Evolutionary conservation across 164 flowering plant genomes (phyloP), one percentile per base, ranked within the genome.

Genomic region (Dillenia suffruticosa): DNA sequence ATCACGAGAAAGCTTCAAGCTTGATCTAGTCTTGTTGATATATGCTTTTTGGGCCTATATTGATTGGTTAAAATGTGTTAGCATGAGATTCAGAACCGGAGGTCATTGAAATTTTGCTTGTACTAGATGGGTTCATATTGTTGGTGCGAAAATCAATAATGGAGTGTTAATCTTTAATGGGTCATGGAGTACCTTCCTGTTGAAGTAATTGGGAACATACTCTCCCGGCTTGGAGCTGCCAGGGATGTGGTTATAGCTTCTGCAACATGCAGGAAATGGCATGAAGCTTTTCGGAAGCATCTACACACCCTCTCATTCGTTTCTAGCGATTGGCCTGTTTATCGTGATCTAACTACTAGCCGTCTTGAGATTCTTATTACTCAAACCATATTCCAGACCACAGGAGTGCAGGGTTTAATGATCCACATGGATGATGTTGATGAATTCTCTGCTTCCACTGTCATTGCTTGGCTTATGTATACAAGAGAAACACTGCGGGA

Each of bases 401-500:
- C 73, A 1, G 96, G 87, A 9, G 67, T 93, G 52, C 92, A 84
- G 65, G 68, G 76, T 47, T 69, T 88, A 15, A 67, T 85, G 3
- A 86, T 84, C 55, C 68, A 76, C 16, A 87, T 90, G 94, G 94
- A 87, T 52, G 87, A 88, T 62, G 89, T 85, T 57, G 84, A 87
- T 72, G 88, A 90, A 73, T 84, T 93, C 76, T 87, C 91, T 0
- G 96, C 96, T 55, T 83, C 97, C 12, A 84, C 96, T 0, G 96
- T 90, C 45, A 87, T 87, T 57, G 97, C 98, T 45, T 93, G 98
- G 98, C 91, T 93, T 49, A 85, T 93, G 96, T 90, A 85, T 68
- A 90, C 97, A 1, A 76, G 91, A 62, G 94, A 87, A 50, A 84
- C 83, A 15, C 72, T 93, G 75, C 86, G 87, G 9, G 68, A 59